A percentile compares a stretch with the other conserved stretches of the same genome.
These are phyloP conservation scores for Mytilinidion resinicola DNA, from an alignment of 495 filamentous ascomycete species.

Conservation along the genomic window DNA sequence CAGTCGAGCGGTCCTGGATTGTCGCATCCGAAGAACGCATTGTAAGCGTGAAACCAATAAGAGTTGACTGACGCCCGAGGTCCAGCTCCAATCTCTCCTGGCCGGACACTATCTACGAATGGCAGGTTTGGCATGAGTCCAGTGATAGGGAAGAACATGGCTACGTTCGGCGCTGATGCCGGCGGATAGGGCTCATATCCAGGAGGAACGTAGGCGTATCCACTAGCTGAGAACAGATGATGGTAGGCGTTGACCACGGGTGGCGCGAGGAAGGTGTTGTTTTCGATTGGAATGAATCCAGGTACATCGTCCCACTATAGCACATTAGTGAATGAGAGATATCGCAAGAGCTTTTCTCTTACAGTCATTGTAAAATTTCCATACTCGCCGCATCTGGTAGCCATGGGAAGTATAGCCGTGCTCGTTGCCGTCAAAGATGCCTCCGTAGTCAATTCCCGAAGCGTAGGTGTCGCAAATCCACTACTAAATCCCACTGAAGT, in stretches of 20 bases:
- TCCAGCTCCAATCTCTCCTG: conserved; percentile 43
- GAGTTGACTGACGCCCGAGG: conserved; percentile 33
- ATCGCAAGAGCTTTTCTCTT: background rate
- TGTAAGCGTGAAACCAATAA: conserved; percentile 43
- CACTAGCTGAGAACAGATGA: conserved; percentile 39
- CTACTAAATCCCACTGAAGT: background rate
- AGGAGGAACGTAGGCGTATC: conserved; percentile 40
- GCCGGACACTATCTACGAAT: conserved; percentile 30
- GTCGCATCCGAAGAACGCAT: conserved; percentile 39
- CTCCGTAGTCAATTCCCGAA: background rate
- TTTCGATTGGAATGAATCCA: conserved; percentile 21
- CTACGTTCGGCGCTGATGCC: conserved; percentile 38
- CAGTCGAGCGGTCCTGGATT: conserved; percentile 37
- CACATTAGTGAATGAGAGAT: background rate
- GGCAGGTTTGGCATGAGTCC: conserved; percentile 22
- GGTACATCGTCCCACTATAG: conserved; percentile 31
- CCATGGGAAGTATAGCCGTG: background rate
- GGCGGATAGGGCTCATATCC: conserved; percentile 39
- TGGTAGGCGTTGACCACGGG: conserved; percentile 43
- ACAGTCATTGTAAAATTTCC: conserved; percentile 22
- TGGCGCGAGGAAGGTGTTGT: conserved; percentile 31
- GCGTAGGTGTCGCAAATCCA: background rate
- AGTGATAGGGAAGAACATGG: conserved; percentile 37
- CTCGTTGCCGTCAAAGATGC: background rate
- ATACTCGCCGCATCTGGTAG: conserved; percentile 30